Base-by-base conservation (phyloP, 495 filamentous ascomycete genomes). In the Monascus purpureus region DNA sequence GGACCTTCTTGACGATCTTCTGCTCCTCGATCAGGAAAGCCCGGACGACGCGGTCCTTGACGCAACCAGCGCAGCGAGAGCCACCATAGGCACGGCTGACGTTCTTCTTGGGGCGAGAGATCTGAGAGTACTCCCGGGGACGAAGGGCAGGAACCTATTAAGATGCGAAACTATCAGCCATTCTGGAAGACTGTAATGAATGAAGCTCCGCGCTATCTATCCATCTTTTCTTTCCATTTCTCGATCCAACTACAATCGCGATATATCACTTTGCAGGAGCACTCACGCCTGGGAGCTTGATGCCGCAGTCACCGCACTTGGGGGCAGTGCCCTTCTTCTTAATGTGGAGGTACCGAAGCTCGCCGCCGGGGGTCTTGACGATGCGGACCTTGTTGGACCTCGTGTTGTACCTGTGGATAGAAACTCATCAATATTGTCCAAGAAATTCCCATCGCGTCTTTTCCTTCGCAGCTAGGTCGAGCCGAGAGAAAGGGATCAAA, bases 1-100 rank as follows among this genome's bases (percentile, higher is more conserved):
- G 75, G 50, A 96, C 90, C 81, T 96, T 96, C 84, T 99, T 96
- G 65, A 99, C 92, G 48, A 99, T 95, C 84, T 96, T 96, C 72
- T 99, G 90, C 75, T 99, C 90, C 73, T 96, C 90, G 46, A 96
- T 95, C 68, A 96, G 67, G 77, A 95, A 96, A 28, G 90, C 92
- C 42, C 92, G 82, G 35, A 93, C 82, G 44, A 99, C 75, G 45
- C 90, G 73, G 72, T 99, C 92, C 68, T 88, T 88, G 49, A 96
- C 90, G 63, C 90, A 99, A 70, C 87, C 93, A 47, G 82, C 82
- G 72, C 90, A 99, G 66, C 90, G 78, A 42, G 85, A 93, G 56
- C 90, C 92, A 61, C 90, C 90, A 57, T 97, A 97, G 45, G 90
- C 85, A 49, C 90, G 83, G 68, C 86, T 82, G 59, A 99, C 90